phyloP scores from a whole-genome alignment of 2,329 filamentous ascomycete genomes.

The Pseudocercospora fuligena region DNA sequence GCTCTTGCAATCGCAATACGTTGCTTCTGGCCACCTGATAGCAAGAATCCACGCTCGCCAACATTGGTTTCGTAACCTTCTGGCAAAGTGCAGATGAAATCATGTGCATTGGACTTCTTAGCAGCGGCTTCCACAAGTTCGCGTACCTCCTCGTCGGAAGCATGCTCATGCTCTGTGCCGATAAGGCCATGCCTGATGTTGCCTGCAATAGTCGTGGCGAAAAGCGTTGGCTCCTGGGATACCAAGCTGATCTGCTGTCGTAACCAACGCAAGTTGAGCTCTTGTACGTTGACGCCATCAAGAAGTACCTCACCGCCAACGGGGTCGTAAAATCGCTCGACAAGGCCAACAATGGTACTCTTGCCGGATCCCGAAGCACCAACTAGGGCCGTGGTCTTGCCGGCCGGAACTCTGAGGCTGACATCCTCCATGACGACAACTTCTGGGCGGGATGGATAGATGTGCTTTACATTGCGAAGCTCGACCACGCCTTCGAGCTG shows the following conservation, averaged over 20 bases:
- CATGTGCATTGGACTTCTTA: constrained; percentile 90
- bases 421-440: constrained; percentile 87
- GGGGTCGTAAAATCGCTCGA: constrained; percentile 93
- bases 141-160: constrained; percentile 68
- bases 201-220: constrained; percentile 83
- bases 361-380: constrained; percentile 95
- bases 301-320: constrained; percentile 78
- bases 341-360: constrained; percentile 88
- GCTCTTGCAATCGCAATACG: constrained; percentile 93
- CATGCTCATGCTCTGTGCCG: constrained; percentile 75
- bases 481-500: constrained; percentile 77
- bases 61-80: constrained; percentile 93
- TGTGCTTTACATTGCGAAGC: constrained; percentile 82
- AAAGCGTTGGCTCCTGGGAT: constrained; percentile 89
- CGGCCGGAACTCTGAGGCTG: constrained; percentile 77
- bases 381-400: constrained; percentile 90
- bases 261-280: constrained; percentile 85
- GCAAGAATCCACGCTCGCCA: constrained; percentile 89
- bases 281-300: constrained; percentile 81
- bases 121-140: constrained; percentile 80
- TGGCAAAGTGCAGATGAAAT: constrained; percentile 81
- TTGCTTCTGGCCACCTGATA: constrained; percentile 93
- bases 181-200: constrained; percentile 93
- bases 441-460: constrained; percentile 91
- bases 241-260: constrained; percentile 91